A percentile compares a stretch with the other conserved stretches of the same genome.
These are phyloP conservation scores for Aspergillus flavus DNA, from an alignment of 2,329 filamentous ascomycete genomes.

Conservation along the genomic window DNA sequence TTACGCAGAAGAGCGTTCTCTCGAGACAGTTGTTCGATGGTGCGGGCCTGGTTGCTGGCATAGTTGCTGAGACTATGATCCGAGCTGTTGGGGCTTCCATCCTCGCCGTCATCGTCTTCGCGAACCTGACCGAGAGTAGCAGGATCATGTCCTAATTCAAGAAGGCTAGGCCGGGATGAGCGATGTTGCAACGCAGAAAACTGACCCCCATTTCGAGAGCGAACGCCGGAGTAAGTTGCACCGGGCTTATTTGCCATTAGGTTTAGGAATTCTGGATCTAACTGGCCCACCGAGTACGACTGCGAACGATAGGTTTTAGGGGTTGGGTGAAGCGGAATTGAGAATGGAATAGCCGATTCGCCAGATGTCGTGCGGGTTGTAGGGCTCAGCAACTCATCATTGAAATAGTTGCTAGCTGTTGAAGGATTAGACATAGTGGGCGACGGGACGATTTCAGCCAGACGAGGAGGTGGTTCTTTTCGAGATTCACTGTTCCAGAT, in stretches of 20 bases:
- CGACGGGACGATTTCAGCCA: conserved; percentile 74
- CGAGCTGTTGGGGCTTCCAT: conserved; percentile 42
- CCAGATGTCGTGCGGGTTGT: conserved; percentile 47
- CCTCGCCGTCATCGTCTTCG: conserved; percentile 53
- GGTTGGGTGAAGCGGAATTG: conserved; percentile 84
- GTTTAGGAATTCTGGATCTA: conserved; percentile 65
- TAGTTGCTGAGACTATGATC: conserved; percentile 42
- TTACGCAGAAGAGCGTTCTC: conserved; percentile 52
- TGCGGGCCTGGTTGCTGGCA: conserved; percentile 44
- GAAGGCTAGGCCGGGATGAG: conserved; percentile 63
- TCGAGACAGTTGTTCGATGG: conserved; percentile 49
- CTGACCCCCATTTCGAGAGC: conserved; percentile 46
- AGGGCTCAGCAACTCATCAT: conserved; percentile 57
- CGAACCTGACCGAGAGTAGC: conserved; percentile 50
- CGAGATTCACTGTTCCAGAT: conserved; percentile 78
- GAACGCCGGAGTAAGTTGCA: conserved; percentile 32
- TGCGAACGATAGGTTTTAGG: conserved; percentile 93
- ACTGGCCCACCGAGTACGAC: conserved; percentile 92
- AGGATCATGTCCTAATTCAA: conserved; percentile 50
- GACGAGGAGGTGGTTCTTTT: conserved; percentile 73
- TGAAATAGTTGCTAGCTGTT: conserved; percentile 51
- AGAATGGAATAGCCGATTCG: conserved; percentile 72
- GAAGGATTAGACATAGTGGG: conserved; percentile 65
- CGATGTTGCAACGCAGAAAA: conserved; percentile 76
- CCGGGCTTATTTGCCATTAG: conserved; percentile 37